These are phyloP conservation scores for Cochlearia excelsa DNA, from an alignment of 345 rosid species.

Conservation along the genomic window DNA sequence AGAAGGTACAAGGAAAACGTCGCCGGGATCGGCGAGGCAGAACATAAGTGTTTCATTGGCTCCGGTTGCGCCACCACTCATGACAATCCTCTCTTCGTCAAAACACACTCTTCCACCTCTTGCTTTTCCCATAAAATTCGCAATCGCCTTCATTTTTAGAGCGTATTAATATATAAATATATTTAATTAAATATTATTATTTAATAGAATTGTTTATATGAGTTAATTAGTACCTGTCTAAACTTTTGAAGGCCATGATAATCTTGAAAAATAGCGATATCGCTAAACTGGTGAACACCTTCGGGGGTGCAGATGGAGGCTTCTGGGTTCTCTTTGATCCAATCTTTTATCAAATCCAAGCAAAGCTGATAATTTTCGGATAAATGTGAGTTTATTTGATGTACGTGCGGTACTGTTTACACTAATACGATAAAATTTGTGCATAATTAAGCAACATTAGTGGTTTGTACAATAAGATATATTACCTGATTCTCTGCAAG, in stretches of 20 bases:
- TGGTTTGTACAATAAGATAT: neutral
- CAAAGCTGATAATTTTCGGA: conserved; percentile 48
- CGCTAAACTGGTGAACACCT: conserved; percentile 55
- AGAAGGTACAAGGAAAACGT: conserved; percentile 74
- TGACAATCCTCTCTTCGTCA: conserved; percentile 66
- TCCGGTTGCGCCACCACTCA: conserved; percentile 93
- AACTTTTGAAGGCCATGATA: conserved; percentile 74
- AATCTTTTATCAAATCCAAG: conserved; percentile 52
- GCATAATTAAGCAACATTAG: neutral
- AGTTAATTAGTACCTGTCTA: conserved; percentile 44
- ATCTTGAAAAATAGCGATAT: conserved; percentile 76
- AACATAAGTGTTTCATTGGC: conserved; percentile 77
- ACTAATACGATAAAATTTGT: neutral
- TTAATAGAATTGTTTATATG: no score
- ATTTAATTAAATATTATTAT: no score
- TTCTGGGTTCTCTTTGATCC: conserved; percentile 60
- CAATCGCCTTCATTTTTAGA: conserved; percentile 50
- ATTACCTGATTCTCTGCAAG: conserved; percentile 82
- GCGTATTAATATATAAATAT: no score
- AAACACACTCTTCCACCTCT: conserved; percentile 58
- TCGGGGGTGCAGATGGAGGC: conserved; percentile 76
- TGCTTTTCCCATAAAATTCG: conserved; percentile 69
- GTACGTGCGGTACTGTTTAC: neutral
- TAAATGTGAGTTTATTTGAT: neutral
- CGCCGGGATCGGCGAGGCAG: conserved; percentile 83